Percentiles rank a stretch among this genome's conserved stretches.
These are phyloP conservation scores for Stemphylium vesicarium DNA, from an alignment of 2,329 filamentous ascomycete genomes.

Conservation along the genomic window DNA sequence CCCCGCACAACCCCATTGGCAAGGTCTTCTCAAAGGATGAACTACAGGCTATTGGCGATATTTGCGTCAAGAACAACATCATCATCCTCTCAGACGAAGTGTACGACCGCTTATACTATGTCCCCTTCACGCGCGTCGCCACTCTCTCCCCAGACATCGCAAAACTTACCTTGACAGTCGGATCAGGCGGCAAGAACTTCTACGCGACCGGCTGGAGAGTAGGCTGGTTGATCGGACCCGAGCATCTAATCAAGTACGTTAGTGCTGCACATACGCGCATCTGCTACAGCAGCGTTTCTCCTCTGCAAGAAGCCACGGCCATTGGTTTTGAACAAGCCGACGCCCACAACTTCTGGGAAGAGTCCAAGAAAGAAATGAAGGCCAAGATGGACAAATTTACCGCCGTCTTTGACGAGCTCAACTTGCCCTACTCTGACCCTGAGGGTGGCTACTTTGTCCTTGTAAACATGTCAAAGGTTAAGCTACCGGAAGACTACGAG, in stretches of 20 bases:
- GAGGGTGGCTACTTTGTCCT: conserved; percentile 98
- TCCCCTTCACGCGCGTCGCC: conserved; percentile 90
- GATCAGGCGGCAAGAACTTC: conserved; percentile 97
- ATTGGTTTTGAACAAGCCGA: conserved; percentile 94
- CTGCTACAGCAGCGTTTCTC: conserved; percentile 92
- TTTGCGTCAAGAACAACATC: conserved; percentile 91
- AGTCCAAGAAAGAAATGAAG: conserved; percentile 85
- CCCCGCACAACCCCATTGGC: conserved; percentile 91
- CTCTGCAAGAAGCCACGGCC: conserved; percentile 90
- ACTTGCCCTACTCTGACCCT: conserved; percentile 77
- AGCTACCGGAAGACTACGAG: conserved; percentile 80
- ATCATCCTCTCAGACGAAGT: conserved; percentile 78
- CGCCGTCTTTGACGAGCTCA: conserved; percentile 60
- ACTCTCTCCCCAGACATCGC: conserved; percentile 91
- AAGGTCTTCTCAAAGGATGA: conserved; percentile 91
- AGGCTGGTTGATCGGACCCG: conserved; percentile 89
- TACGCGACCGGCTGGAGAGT: conserved; percentile 98
- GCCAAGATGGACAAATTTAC: conserved; percentile 88
- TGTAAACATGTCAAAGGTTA: conserved; percentile 88
- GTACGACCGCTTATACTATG: conserved; percentile 94
- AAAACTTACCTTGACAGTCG: conserved; percentile 87
- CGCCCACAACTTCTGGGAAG: conserved; percentile 82
- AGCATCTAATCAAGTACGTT: conserved; percentile 88
- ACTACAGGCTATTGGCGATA: conserved; percentile 80
- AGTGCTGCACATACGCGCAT: conserved; percentile 93